These are phyloP conservation scores for Oxyria digyna DNA, from an alignment of 148 eudicot genomes.

Conservation along the genomic window DNA sequence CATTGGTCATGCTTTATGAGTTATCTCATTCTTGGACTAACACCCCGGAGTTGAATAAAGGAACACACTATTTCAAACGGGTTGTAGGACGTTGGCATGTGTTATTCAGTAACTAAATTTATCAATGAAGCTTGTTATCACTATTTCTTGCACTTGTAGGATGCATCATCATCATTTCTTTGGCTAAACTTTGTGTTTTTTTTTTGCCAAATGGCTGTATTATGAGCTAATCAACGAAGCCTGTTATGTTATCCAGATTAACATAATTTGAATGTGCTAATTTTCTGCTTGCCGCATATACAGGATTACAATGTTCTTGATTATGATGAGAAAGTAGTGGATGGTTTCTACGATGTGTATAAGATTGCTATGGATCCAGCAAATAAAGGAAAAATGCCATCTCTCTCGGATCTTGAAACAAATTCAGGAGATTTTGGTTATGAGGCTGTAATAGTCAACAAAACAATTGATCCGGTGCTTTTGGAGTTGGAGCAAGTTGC, in stretches of 20 bases:
- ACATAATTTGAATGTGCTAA: slow-evolving; percentile 3
- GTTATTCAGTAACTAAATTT: not conserved
- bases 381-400: slow-evolving; percentile 70
- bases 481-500: slow-evolving; percentile 91
- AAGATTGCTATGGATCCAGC: slow-evolving; percentile 56
- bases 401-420: slow-evolving; percentile 73
- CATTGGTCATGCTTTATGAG: not conserved
- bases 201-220: not conserved
- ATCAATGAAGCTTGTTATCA: not conserved
- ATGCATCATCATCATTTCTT: not conserved
- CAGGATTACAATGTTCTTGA: slow-evolving; percentile 89
- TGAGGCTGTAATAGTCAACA: slow-evolving; percentile 83
- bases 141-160: not conserved
- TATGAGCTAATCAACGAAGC: too few relatives aligned
- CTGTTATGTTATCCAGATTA: not conserved
- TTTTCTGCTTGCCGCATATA: slow-evolving; percentile 10
- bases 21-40: not conserved
- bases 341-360: slow-evolving; percentile 90
- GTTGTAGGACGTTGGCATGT: too few relatives aligned
- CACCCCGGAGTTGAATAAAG: not conserved
- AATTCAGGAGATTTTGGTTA: slow-evolving; percentile 58
- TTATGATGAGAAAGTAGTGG: slow-evolving; percentile 83
- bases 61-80: not conserved
- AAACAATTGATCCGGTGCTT: slow-evolving; percentile 69
- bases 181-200: not conserved